These are phyloP conservation scores for Trichophyton simii DNA, from an alignment of 2,329 filamentous ascomycete genomes.

Conservation along the genomic window DNA sequence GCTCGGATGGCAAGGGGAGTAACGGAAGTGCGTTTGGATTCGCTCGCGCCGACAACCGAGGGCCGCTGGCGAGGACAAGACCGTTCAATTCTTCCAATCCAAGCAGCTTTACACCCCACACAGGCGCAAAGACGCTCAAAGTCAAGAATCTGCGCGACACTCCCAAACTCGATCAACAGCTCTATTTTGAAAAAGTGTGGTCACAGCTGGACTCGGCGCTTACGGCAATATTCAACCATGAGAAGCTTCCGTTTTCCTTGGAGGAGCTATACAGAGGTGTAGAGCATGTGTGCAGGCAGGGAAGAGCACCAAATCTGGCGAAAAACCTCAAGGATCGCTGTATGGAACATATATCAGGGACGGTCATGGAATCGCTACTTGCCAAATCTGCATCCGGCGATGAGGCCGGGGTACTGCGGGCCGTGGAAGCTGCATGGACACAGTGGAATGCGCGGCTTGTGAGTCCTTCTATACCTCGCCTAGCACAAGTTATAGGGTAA, in stretches of 20 bases:
- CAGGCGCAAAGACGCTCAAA: conserved; percentile 72
- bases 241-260: conserved; percentile 56
- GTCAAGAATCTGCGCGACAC: conserved; percentile 76
- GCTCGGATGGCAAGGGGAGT: conserved; percentile 25
- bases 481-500: neutral
- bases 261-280: conserved; percentile 83
- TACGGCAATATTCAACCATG: conserved; percentile 55
- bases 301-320: conserved; percentile 56
- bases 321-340: conserved; percentile 53
- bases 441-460: conserved; percentile 69
- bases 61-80: neutral
- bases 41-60: neutral
- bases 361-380: conserved; percentile 48
- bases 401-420: conserved; percentile 52
- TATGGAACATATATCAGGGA: conserved; percentile 47
- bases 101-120: conserved; percentile 55
- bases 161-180: conserved; percentile 52
- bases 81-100: conserved; percentile 22
- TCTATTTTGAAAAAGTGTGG: conserved; percentile 68
- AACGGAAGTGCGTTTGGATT: conserved; percentile 18
- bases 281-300: conserved; percentile 79
- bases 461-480: conserved; percentile 22
- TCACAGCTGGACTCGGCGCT: conserved; percentile 62
- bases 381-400: conserved; percentile 42
- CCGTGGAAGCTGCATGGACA: conserved; percentile 54